Base-by-base conservation (phyloP, 2,329 filamentous ascomycete species). In the Samsoniella hepiali region DNA sequence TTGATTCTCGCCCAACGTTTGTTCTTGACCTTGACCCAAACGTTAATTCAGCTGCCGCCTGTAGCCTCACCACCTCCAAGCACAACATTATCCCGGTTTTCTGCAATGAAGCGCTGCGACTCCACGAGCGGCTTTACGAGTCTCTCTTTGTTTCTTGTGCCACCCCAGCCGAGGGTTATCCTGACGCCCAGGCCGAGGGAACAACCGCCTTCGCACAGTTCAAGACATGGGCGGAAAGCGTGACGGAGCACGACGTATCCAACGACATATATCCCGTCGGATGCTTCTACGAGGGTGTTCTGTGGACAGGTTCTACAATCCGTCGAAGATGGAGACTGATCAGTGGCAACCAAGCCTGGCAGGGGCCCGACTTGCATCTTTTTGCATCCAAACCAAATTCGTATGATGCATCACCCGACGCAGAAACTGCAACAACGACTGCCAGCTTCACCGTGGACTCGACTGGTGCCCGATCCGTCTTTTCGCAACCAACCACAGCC, bases 211-310 rank as follows among this genome's bases (percentile, higher is more conserved):
- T 78, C 60, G 62, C 69, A 0, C 72, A 75, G 0, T 81, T 81
- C 65, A 74, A 68, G 55, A 65, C 59, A 1, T 81, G 79, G 79
- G 75, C 75, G 0, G 77, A 76, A 0, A 72, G 77, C 0, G 70
- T 77, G 17, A 81, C 76, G 5, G 72, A 71, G 5, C 77, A 78
- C 62, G 77, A 80, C 54, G 77, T 79, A 58, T 78, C 77, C 2
- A 74, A 74, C 64, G 79, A 40, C 38, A 81, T 61, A 73, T 81
- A 4, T 80, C 79, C 79, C 0, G 72, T 78, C 0, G 77, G 76
- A 8, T 74, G 78, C 51, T 56, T 77, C 5, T 77, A 70, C 63
- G 66, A 66, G 8, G 69, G 72, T 54, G 64, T 76, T 59, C 68
- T 77, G 7, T 77, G 71, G 77, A 79, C 73, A 6, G 76, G 69